phyloP scores from a whole-genome alignment of 2,329 filamentous ascomycete genomes.

The Bipolaris bicolor region DNA sequence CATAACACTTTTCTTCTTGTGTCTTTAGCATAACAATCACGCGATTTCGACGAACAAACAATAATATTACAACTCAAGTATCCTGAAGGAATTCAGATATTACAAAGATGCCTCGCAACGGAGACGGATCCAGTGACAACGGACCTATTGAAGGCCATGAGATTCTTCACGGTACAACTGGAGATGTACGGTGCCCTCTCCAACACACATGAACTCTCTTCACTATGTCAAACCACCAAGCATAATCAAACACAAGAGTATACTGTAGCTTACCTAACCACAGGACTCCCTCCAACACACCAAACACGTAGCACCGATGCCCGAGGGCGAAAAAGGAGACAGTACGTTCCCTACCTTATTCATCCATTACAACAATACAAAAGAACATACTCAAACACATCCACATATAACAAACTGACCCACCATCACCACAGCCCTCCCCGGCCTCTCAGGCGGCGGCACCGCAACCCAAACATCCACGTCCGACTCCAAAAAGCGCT shows the following conservation, averaged over 20 bases:
- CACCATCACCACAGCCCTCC: conserved; percentile 11
- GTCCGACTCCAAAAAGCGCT: neutral
- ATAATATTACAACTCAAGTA: neutral
- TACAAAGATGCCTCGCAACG: conserved; percentile 49
- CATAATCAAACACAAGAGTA: neutral
- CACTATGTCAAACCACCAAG: too few species aligned
- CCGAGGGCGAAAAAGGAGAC: conserved; percentile 44
- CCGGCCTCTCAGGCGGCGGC: conserved; percentile 18
- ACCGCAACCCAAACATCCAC: conserved; percentile 5
- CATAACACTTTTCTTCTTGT: neutral
- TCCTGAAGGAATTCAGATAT: neutral
- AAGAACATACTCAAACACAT: neutral
- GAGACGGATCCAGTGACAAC: conserved; percentile 50
- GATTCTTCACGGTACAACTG: conserved; percentile 47
- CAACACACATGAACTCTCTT: too few species aligned
- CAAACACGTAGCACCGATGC: conserved; percentile 45
- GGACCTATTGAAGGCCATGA: conserved; percentile 48
- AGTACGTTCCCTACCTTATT: conserved; percentile 19
- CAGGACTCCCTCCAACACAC: conserved; percentile 41
- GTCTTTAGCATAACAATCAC: neutral
- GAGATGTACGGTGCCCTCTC: conserved; percentile 36
- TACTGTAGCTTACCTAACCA: neutral
- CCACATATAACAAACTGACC: neutral
- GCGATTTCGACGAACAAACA: neutral
- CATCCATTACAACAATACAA: neutral